Evolutionary conservation across 2,329 filamentous ascomycete species (phyloP).

Genomic region (Penicillium thymicola): DNA sequence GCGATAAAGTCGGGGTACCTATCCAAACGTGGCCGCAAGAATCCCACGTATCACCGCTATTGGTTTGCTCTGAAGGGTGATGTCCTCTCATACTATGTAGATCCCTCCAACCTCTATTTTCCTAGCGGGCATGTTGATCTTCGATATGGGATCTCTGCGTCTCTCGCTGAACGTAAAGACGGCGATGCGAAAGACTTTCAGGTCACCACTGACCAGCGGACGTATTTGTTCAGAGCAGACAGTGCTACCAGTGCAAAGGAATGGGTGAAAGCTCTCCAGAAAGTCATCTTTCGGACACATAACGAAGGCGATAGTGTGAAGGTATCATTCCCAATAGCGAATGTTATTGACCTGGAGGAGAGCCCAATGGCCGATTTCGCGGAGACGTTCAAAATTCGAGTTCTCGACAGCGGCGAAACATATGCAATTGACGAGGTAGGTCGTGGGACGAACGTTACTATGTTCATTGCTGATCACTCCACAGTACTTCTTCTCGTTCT

Average conservation of each 20-base stretch:
- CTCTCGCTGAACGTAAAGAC: constrained; percentile 59
- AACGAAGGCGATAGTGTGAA: constrained; percentile 98
- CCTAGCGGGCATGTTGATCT: constrained; percentile 89
- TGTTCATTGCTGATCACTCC: constrained; percentile 14
- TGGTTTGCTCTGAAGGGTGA: constrained; percentile 94
- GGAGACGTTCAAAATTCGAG: constrained; percentile 88
- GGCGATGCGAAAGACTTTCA: constrained; percentile 75
- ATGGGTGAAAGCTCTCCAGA: constrained; percentile 91
- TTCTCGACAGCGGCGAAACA: constrained; percentile 90
- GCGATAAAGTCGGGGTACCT: constrained; percentile 84
- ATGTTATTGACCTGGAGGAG: constrained; percentile 89
- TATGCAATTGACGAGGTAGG: constrained; percentile 88
- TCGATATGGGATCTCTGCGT: constrained; percentile 85
- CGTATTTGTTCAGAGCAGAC: constrained; percentile 85
- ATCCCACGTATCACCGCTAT: constrained; percentile 81
- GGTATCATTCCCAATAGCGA: constrained; percentile 83
- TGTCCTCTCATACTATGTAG: constrained; percentile 83
- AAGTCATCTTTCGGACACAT: constrained; percentile 91
- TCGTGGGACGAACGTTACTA: neutral
- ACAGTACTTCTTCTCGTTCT: constrained; percentile 95
- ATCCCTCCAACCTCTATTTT: constrained; percentile 83
- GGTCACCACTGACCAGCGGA: constrained; percentile 76
- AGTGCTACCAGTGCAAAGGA: constrained; percentile 85
- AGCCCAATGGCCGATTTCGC: constrained; percentile 87
- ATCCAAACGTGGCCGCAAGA: constrained; percentile 81